These are phyloP conservation scores for Candida krabiensis DNA, from an alignment of 805 yeast species.

Conservation along the genomic window DNA sequence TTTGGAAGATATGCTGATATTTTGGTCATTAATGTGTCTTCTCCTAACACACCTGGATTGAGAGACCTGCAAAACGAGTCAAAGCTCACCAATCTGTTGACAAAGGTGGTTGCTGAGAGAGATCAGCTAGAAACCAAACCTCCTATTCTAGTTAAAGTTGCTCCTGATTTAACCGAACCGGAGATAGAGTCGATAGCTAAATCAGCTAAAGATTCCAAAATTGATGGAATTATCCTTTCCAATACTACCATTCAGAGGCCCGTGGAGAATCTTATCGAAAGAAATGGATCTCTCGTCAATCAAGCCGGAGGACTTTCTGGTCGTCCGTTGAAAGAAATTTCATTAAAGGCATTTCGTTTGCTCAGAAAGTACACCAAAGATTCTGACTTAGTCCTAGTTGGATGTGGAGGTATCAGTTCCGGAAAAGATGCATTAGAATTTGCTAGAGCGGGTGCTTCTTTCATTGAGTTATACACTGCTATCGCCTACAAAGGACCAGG, in stretches of 20 bases:
- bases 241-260: constrained; percentile 93
- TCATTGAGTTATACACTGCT: constrained; percentile 82
- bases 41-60: constrained; percentile 95
- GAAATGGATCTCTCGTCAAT: constrained; percentile 39
- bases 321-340: constrained; percentile 79
- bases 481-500: constrained; percentile 95
- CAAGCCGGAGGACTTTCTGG: constrained; percentile 93
- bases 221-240: constrained; percentile 90
- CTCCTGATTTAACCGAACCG: constrained; percentile 84
- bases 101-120: constrained; percentile 69
- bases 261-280: constrained; percentile 47
- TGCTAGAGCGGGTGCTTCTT: constrained; percentile 92
- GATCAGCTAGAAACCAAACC: constrained; percentile 55
- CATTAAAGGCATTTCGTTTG: constrained; percentile 67
- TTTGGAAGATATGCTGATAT: constrained; percentile 88
- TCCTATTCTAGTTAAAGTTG: constrained; percentile 86
- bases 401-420: constrained; percentile 91
- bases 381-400: constrained; percentile 71
- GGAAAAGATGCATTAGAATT: constrained; percentile 90
- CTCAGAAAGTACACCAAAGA: constrained; percentile 79
- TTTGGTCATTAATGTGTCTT: constrained; percentile 85
- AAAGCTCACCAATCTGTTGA: constrained; percentile 66
- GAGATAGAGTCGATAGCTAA: constrained; percentile 82
- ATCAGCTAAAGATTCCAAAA: constrained; percentile 70
- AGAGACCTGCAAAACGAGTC: constrained; percentile 80